Conservation (phyloP, 306 rosid species). For the Cajanus cajan region DNA sequence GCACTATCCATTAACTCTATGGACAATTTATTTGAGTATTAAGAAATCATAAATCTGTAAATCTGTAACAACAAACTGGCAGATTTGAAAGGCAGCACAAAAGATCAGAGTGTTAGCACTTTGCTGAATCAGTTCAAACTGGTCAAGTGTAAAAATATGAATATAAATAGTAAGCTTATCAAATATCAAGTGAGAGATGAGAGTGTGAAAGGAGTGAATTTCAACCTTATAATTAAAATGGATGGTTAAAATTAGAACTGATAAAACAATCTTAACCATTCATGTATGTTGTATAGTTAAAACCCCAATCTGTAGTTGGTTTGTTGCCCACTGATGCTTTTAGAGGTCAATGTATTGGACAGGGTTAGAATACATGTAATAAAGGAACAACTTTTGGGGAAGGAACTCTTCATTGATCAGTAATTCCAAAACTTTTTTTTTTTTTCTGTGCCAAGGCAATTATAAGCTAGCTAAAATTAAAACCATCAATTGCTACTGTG, state of each 20-base stretch:
- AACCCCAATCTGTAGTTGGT: neutral
- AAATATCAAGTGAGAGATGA: neutral
- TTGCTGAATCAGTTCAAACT: conserved; percentile 4
- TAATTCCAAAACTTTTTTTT: neutral
- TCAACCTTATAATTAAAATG: neutral
- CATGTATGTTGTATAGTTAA: neutral
- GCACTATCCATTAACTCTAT: neutral
- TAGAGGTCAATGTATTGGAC: neutral
- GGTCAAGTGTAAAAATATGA: neutral
- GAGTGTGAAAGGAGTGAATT: neutral
- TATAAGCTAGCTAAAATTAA: neutral
- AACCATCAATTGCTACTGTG: neutral
- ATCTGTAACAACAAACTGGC: neutral
- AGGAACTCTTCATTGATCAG: neutral
- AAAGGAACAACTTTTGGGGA: neutral
- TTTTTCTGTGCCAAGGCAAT: neutral
- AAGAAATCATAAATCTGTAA: conserved; percentile 8
- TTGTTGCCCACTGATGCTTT: conserved; percentile 6
- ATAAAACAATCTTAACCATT: neutral
- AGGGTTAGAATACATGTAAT: neutral
- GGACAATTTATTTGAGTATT: neutral
- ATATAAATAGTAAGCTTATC: neutral
- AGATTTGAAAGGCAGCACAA: neutral
- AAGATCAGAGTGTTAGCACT: neutral
- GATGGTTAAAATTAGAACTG: neutral